Evolutionary conservation across 2,329 filamentous ascomycete species (phyloP).

Genomic region (Sarocladium strictum): DNA sequence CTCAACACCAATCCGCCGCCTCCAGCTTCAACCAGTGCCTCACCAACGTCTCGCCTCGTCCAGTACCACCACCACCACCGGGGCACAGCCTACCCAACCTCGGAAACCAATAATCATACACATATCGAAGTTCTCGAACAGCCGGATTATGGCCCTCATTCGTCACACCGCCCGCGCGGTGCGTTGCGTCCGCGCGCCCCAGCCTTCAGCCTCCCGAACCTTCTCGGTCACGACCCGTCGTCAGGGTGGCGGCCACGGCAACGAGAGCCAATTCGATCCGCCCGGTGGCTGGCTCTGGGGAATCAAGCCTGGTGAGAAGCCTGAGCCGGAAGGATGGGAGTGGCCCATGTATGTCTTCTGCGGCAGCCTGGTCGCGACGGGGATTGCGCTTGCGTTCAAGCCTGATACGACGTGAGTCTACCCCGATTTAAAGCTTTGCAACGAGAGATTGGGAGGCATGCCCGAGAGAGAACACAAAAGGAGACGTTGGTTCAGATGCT

Average conservation of each 20-base stretch:
- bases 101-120: constrained; percentile 12
- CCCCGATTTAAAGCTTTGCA: too few relatives aligned
- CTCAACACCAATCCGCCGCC: background rate
- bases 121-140: too few relatives aligned
- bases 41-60: constrained; percentile 9
- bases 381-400: constrained; percentile 88
- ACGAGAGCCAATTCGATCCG: constrained; percentile 80
- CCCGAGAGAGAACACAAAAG: background rate
- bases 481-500: background rate
- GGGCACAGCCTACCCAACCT: constrained; percentile 14
- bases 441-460: constrained; percentile 4
- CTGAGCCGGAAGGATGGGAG: constrained; percentile 96
- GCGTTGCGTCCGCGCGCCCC: constrained; percentile 26
- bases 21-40: constrained; percentile 6
- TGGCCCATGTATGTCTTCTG: constrained; percentile 78
- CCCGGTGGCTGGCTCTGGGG: constrained; percentile 91
- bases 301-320: constrained; percentile 90
- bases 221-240: constrained; percentile 41
- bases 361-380: constrained; percentile 66
- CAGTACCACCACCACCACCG: constrained; percentile 18
- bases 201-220: constrained; percentile 21
- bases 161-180: constrained; percentile 29
- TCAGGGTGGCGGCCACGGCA: constrained; percentile 32
- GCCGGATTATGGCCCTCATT: constrained; percentile 28
- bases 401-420: constrained; percentile 91